Conservation (phyloP, 1,284 basidiomycete genomes). For the Pseudozyma tsukubaensis region DNA sequence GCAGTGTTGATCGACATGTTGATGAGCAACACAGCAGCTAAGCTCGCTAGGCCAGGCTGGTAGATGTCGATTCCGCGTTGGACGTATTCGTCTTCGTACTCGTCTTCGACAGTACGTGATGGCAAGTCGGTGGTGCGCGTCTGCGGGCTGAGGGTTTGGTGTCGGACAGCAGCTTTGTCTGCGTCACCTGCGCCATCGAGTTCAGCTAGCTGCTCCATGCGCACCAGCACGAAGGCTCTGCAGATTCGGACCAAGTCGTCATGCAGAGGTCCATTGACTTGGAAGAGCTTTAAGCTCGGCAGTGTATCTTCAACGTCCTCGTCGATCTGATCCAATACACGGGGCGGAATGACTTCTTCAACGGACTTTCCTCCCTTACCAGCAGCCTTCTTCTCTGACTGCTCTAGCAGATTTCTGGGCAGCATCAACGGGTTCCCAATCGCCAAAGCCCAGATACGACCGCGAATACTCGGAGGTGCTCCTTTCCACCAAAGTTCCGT, state of each 20-base stretch:
- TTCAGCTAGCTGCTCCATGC: conserved; percentile 79
- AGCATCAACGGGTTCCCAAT: conserved; percentile 89
- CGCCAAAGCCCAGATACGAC: conserved; percentile 85
- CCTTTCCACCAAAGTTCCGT: conserved; percentile 91
- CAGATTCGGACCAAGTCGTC: conserved; percentile 87
- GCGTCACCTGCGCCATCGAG: conserved; percentile 36
- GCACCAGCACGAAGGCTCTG: conserved; percentile 88
- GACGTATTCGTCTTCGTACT: conserved; percentile 22
- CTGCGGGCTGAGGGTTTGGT: conserved; percentile 19
- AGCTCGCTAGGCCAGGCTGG: conserved; percentile 68
- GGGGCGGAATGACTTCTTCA: conserved; percentile 21
- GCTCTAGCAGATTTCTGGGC: conserved; percentile 67
- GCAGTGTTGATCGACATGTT: conserved; percentile 81
- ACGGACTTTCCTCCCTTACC: not conserved
- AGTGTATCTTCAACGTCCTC: conserved; percentile 82
- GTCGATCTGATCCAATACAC: conserved; percentile 79
- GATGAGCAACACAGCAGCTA: conserved; percentile 89
- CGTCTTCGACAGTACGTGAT: not conserved
- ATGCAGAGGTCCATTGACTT: conserved; percentile 82
- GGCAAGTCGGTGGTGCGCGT: conserved; percentile 7
- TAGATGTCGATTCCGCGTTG: conserved; percentile 53
- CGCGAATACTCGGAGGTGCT: conserved; percentile 85
- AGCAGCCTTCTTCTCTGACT: conserved; percentile 26
- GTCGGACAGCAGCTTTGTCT: conserved; percentile 18
- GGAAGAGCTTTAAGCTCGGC: conserved; percentile 89